Evolutionary conservation across 768 basidiomycete genomes (phyloP).

Genomic region (Multifurca ochricompacta): DNA sequence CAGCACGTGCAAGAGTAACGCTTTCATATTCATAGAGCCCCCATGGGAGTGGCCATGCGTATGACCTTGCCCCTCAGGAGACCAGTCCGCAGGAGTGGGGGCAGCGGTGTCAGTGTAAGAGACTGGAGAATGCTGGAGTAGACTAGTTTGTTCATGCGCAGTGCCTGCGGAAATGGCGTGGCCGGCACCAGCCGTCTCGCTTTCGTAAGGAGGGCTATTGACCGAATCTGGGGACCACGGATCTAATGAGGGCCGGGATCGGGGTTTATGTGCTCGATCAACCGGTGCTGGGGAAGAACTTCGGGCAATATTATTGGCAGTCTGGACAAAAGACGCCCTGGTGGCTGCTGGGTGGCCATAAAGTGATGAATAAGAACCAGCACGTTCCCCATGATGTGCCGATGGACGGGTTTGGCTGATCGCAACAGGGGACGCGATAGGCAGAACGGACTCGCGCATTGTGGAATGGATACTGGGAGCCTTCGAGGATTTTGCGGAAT

Average conservation of each 20-base stretch:
- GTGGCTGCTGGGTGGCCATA: constrained; percentile 71
- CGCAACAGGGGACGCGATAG: constrained; percentile 22
- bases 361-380: constrained; percentile 49
- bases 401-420: constrained; percentile 27
- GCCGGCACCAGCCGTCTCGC: not conserved
- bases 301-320: constrained; percentile 72
- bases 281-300: constrained; percentile 38
- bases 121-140: constrained; percentile 22
- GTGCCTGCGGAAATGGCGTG: not conserved
- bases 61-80: constrained; percentile 23
- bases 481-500: constrained; percentile 11
- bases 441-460: not conserved
- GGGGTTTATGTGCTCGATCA: constrained; percentile 17
- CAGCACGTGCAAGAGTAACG: constrained; percentile 86
- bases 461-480: constrained; percentile 6
- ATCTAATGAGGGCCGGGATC: constrained; percentile 24
- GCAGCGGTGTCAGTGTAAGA: not conserved
- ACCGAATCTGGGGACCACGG: constrained; percentile 6
- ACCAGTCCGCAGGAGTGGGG: not conserved
- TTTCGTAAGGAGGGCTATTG: constrained; percentile 1
- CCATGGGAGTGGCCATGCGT: constrained; percentile 36
- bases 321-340: constrained; percentile 66
- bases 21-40: constrained; percentile 98
- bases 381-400: constrained; percentile 27
- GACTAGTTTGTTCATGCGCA: constrained; percentile 35